Evolutionary conservation across 345 rosid genomes (phyloP).

Genomic region (Euphorbia peplus): DNA sequence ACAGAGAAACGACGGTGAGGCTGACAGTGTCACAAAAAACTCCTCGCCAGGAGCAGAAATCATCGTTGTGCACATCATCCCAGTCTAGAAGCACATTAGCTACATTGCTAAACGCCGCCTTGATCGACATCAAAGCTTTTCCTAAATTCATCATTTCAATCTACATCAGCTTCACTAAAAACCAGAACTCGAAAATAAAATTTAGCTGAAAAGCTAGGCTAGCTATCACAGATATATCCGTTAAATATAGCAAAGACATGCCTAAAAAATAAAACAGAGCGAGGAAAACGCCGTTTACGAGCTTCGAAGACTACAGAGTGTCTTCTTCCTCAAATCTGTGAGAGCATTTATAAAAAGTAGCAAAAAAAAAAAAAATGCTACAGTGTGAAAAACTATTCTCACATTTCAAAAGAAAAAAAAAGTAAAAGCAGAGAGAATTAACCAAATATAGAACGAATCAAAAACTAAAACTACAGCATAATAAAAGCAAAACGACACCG

Average conservation of each 20-base stretch:
- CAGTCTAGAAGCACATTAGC: conserved; percentile 77
- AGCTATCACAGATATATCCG: too few relatives aligned
- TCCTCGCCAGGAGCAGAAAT: conserved; percentile 90
- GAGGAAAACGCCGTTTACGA: background rate
- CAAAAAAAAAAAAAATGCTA: background rate
- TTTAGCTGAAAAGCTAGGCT: too few relatives aligned
- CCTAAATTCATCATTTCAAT: conserved; percentile 38
- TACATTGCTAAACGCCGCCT: conserved; percentile 68
- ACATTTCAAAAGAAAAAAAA: background rate
- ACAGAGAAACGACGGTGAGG: conserved; percentile 70
- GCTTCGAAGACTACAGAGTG: background rate
- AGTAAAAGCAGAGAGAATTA: background rate
- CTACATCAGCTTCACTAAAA: background rate
- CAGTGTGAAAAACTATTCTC: conserved; percentile 4
- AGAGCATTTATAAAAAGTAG: too few relatives aligned
- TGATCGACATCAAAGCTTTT: conserved; percentile 65
- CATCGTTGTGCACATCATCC: conserved; percentile 56
- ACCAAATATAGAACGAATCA: background rate
- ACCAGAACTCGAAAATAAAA: too few relatives aligned
- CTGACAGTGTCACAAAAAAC: conserved; percentile 63
- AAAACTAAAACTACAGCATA: background rate
- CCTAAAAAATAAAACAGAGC: background rate
- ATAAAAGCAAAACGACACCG: background rate
- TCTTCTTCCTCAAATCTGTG: background rate
- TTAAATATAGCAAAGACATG: too few relatives aligned